Evolutionary conservation across 1,284 basidiomycete species (phyloP), one percentile per base, ranked within the genome.

Genomic region (Rhizoctonia solani): DNA sequence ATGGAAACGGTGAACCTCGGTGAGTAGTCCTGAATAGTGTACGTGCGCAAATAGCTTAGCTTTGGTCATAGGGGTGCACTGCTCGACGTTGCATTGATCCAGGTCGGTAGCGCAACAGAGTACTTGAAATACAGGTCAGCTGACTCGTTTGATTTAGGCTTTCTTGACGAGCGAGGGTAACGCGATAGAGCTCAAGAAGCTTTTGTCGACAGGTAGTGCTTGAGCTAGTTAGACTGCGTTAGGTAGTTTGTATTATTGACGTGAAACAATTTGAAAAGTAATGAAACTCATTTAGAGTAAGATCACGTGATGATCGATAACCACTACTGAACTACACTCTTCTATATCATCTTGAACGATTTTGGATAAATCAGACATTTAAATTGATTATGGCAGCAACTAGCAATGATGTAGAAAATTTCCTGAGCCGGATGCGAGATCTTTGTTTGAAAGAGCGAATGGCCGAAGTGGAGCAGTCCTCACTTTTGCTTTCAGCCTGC

Each of bases 401-500:
- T 19, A 44, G 16, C 5, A 27, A 44, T 41, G 50, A 65, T 14
- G 27, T 65, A n/a, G 47, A 65, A 29, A 14, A 53, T 27, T 65
- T 52, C 29, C 39, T 65, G 11, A 54, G 16, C 37, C 61, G 49
- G 13, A 42, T 65, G 25, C 61, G 61, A 19, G 25, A 25, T 1
- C 82, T 97, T 6, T 81, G 97, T 3, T 74, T 82, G 14, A 80
- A 79, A 65, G 95, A 97, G 77, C 84, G 92, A 25, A 82, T 87
- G 47, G 90, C 90, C 41, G 95, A 97, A 74, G 85, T 95, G 70
- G 87, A 92, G 68, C 85, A 92, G 54, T 91, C 85, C 25, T 86
- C 88, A 5, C 81, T 96, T 9, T 78, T 96, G 30, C 83, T 95
- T 44, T 89, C 91, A 3, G 93, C 93, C 69, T 94, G 92, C 74